phyloP scores from a whole-genome alignment of 75 land plant species.

The Gnetum montanum region DNA sequence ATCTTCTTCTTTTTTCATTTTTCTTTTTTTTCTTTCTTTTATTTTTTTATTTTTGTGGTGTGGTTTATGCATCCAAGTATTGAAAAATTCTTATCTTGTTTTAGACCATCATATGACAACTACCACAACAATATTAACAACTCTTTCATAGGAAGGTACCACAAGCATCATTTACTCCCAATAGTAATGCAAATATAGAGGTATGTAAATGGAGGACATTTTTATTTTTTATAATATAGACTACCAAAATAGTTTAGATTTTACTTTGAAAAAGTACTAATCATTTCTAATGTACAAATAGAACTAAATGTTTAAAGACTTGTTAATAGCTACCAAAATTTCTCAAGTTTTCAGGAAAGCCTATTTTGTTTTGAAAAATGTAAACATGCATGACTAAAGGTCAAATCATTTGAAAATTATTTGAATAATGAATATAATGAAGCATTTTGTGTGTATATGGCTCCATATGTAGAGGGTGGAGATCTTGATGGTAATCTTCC shows the following conservation, averaged over 20 bases:
- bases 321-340: not conserved
- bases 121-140: slow-evolving; percentile 6
- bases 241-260: not conserved
- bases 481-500: too few species aligned
- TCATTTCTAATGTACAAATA: not conserved
- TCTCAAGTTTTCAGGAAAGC: not conserved
- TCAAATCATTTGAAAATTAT: not conserved
- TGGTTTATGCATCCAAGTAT: too few species aligned
- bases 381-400: not conserved
- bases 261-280: not conserved
- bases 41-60: too few species aligned
- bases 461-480: too few species aligned
- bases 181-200: slow-evolving; percentile 9
- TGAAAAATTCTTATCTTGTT: not conserved
- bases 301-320: not conserved
- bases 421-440: not conserved
- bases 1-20: too few species aligned
- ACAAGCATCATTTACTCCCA: slow-evolving; percentile 10
- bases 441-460: too few species aligned
- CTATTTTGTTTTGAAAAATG: not conserved
- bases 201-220: not conserved
- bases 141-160: slow-evolving; percentile 8
- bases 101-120: slow-evolving; percentile 13
- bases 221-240: not conserved
- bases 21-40: too few species aligned